Conservation (phyloP, 371 early-diverging fungal species). For the Mortierella polycephala region DNA sequence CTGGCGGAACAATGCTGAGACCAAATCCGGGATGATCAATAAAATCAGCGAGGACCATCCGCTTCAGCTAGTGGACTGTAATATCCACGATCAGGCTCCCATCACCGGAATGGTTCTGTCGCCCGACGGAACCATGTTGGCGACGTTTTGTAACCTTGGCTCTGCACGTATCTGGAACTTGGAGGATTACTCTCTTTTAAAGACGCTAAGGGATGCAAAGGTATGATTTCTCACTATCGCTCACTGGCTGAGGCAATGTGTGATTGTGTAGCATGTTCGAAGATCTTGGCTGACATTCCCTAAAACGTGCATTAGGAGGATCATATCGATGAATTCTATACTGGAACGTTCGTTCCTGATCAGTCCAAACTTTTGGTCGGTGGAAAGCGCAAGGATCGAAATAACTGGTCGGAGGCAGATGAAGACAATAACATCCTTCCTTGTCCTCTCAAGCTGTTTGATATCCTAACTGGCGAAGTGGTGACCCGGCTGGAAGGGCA, state of each 20-base stretch:
- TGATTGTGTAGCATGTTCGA: too few relatives aligned
- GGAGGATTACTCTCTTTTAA: slow-evolving; percentile 71
- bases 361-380: slow-evolving; percentile 69
- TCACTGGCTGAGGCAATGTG: neutral
- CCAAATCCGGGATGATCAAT: slow-evolving; percentile 61
- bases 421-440: slow-evolving; percentile 93
- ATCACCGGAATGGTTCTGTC: slow-evolving; percentile 85
- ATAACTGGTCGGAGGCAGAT: slow-evolving; percentile 87
- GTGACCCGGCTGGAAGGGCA: slow-evolving; percentile 81
- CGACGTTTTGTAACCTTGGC: slow-evolving; percentile 87
- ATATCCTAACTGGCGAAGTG: slow-evolving; percentile 77
- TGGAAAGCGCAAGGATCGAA: slow-evolving; percentile 87
- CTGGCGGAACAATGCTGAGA: slow-evolving; percentile 65
- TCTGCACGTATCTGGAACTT: slow-evolving; percentile 84
- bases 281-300: too few relatives aligned
- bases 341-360: slow-evolving; percentile 76
- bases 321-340: slow-evolving; percentile 91
- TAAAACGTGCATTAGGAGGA: slow-evolving; percentile 58
- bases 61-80: slow-evolving; percentile 62
- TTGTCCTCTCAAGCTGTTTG: slow-evolving; percentile 90
- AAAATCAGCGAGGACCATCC: slow-evolving; percentile 73
- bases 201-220: slow-evolving; percentile 76
- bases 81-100: slow-evolving; percentile 69
- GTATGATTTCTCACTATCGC: slow-evolving; percentile 25
- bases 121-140: slow-evolving; percentile 83